A percentile compares a stretch with the other conserved stretches of the same genome.
phyloP scores from a whole-genome alignment of 2,329 filamentous ascomycete genomes.

The Penicillium polonicum region DNA sequence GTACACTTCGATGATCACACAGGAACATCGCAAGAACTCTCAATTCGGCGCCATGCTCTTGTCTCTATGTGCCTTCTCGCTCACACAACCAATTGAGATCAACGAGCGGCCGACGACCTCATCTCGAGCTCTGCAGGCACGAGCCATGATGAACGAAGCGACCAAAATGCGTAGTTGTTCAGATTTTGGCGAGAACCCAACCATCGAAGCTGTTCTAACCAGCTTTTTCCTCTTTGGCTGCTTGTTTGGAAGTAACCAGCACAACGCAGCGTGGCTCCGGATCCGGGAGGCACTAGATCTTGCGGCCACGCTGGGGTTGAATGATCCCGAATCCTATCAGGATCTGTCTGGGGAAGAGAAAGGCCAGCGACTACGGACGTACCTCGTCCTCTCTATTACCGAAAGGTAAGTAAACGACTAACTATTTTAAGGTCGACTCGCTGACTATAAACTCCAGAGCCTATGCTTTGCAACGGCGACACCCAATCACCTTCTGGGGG shows the following conservation, averaged over 20 bases:
- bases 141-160: constrained; percentile 45
- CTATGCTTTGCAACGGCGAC: constrained; percentile 45
- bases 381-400: constrained; percentile 39
- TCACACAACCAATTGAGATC: constrained; percentile 48
- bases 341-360: constrained; percentile 38
- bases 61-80: constrained; percentile 44
- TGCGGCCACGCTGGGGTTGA: constrained; percentile 42
- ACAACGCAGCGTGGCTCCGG: constrained; percentile 76
- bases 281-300: constrained; percentile 64
- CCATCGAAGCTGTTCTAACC: constrained; percentile 54
- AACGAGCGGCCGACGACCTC: constrained; percentile 40
- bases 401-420: constrained; percentile 27
- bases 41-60: constrained; percentile 48
- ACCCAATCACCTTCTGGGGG: constrained; percentile 45
- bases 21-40: constrained; percentile 44
- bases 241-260: constrained; percentile 68
- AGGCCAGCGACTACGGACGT: constrained; percentile 40
- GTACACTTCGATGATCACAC: constrained; percentile 44
- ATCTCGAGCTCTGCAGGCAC: constrained; percentile 39
- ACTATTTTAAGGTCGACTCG: background rate
- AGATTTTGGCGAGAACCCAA: constrained; percentile 44
- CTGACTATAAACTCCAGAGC: constrained; percentile 30
- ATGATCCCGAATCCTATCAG: constrained; percentile 41
- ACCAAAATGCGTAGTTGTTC: constrained; percentile 46
- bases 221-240: constrained; percentile 76